Evolutionary conservation across 495 filamentous ascomycete species (phyloP).

Genomic region (Friedmanniomyces endolithicus): DNA sequence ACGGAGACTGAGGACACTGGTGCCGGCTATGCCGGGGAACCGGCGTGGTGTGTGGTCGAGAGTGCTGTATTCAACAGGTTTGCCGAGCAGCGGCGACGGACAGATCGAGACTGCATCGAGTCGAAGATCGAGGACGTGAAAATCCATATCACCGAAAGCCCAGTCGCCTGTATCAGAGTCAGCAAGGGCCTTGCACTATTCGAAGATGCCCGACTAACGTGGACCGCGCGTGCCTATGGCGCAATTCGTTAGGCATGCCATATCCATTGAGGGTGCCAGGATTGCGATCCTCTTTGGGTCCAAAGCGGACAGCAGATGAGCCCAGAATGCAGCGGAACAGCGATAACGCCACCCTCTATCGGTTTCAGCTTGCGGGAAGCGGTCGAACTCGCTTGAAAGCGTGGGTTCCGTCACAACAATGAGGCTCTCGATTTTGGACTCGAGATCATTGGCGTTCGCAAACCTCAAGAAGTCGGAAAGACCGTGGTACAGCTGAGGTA

Average conservation of each 20-base stretch:
- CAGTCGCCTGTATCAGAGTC: constrained; percentile 6
- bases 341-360: constrained; percentile 7
- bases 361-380: background rate
- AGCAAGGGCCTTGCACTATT: background rate
- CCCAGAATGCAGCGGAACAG: constrained; percentile 13
- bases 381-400: background rate
- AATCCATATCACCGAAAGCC: constrained; percentile 23
- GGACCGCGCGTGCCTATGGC: constrained; percentile 6
- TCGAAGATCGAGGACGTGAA: constrained; percentile 13
- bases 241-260: constrained; percentile 11
- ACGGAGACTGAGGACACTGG: constrained; percentile 11
- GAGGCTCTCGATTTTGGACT: constrained; percentile 1
- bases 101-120: background rate
- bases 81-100: background rate
- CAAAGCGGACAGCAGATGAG: constrained; percentile 6
- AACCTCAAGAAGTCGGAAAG: constrained; percentile 10
- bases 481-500: constrained; percentile 5
- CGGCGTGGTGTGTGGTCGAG: background rate
- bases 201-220: background rate
- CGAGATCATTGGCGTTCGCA: background rate
- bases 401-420: background rate
- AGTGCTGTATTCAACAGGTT: background rate
- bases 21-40: constrained; percentile 1
- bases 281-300: constrained; percentile 6
- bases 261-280: constrained; percentile 15